A percentile compares a stretch with the other conserved stretches of the same genome.
phyloP scores from a whole-genome alignment of 805 yeast species.

The Nakazawaea anatomiae region DNA sequence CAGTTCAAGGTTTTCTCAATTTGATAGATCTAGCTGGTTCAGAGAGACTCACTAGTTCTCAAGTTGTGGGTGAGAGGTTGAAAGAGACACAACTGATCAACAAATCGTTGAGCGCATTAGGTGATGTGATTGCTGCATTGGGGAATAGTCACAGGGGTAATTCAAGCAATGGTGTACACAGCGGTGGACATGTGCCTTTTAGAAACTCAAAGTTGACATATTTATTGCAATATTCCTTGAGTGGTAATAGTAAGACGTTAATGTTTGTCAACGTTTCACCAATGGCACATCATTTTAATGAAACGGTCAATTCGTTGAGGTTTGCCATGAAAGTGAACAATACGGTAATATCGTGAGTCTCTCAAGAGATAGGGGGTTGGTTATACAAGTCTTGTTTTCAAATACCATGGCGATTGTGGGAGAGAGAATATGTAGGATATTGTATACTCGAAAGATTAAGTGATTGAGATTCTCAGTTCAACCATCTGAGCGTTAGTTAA shows the following conservation, averaged over 20 bases:
- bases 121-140: slow-evolving; percentile 80
- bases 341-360: slow-evolving; percentile 30
- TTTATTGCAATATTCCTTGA: slow-evolving; percentile 73
- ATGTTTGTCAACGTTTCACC: slow-evolving; percentile 93
- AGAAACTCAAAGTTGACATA: slow-evolving; percentile 75
- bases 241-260: slow-evolving; percentile 82
- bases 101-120: slow-evolving; percentile 79
- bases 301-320: slow-evolving; percentile 77
- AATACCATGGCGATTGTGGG: no score
- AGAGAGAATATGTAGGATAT: no score
- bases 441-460: no score
- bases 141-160: slow-evolving; percentile 28
- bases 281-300: slow-evolving; percentile 51
- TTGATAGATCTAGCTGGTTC: slow-evolving; percentile 93
- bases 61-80: slow-evolving; percentile 73
- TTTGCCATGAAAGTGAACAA: slow-evolving; percentile 82
- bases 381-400: no score
- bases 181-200: slow-evolving; percentile 51
- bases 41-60: slow-evolving; percentile 72
- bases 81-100: slow-evolving; percentile 88
- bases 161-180: no score
- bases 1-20: slow-evolving; percentile 58
- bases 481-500: no score
- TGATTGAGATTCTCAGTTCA: no score
- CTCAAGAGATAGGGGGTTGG: no score